phyloP scores from a whole-genome alignment of 2,329 filamentous ascomycete genomes.

The Beauveria sp. region DNA sequence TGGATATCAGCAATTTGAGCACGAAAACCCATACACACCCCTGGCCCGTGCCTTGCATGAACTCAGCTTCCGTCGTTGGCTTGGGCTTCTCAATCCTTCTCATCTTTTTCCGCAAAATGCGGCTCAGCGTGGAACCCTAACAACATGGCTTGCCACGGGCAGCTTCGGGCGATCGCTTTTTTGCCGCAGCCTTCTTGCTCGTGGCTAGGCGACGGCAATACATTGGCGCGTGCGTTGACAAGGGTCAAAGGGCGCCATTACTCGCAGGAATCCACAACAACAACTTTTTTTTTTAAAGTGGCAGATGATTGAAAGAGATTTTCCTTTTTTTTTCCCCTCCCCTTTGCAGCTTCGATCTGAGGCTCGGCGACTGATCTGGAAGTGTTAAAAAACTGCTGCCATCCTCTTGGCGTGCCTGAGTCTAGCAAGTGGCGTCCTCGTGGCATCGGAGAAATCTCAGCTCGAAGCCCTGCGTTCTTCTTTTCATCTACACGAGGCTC shows the following conservation, averaged over 20 bases:
- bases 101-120: not conserved
- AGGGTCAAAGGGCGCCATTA: not conserved
- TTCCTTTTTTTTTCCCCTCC: not conserved
- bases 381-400: not conserved
- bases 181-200: not conserved
- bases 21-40: not conserved
- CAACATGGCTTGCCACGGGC: conserved; percentile 9
- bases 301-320: conserved; percentile 2
- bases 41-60: conserved; percentile 6
- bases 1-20: not conserved
- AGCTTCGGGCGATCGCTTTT: conserved; percentile 10
- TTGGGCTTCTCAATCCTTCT: not conserved
- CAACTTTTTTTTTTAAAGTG: not conserved
- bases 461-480: not conserved
- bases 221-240: not conserved
- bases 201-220: not conserved
- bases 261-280: conserved; percentile 3
- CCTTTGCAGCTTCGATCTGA: not conserved
- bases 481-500: not conserved
- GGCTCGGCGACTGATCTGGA: not conserved
- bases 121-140: conserved; percentile 10
- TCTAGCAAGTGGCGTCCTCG: not conserved
- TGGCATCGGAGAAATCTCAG: not conserved
- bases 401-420: not conserved
- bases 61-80: not conserved